These are phyloP conservation scores for Phoma sp. DNA, from an alignment of 2,329 filamentous ascomycete species.

Conservation along the genomic window DNA sequence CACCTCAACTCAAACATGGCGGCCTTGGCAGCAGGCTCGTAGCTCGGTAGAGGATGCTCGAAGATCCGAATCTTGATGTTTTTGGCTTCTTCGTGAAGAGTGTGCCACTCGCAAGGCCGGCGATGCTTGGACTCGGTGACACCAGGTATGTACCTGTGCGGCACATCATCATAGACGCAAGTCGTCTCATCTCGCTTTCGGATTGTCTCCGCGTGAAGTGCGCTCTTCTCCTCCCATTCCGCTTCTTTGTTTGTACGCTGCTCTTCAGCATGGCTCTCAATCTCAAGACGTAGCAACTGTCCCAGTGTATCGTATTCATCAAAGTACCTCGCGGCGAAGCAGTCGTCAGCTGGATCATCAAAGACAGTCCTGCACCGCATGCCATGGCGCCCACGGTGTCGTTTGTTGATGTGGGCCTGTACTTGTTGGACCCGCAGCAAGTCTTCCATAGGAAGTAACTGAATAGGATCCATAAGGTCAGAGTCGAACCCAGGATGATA, in stretches of 20 bases:
- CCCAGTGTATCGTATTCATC: constrained; percentile 34
- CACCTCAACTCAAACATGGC: constrained; percentile 61
- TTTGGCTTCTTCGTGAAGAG: constrained; percentile 42
- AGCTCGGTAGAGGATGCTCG: constrained; percentile 58
- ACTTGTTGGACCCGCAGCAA: constrained; percentile 60
- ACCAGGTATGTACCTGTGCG: constrained; percentile 13
- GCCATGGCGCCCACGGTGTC: constrained; percentile 35
- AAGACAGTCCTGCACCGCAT: constrained; percentile 54
- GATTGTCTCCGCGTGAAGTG: constrained; percentile 9
- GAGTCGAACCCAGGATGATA: constrained; percentile 61
- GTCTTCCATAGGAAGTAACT: constrained; percentile 55
- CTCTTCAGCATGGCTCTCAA: constrained; percentile 43
- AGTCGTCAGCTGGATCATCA: constrained; percentile 50
- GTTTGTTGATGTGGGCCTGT: constrained; percentile 56
- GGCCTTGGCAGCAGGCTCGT: constrained; percentile 46
- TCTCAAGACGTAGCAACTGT: constrained; percentile 43
- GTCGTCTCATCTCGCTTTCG: constrained; percentile 34
- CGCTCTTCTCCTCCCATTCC: constrained; percentile 48
- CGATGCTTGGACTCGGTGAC: constrained; percentile 5
- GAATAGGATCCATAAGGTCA: constrained; percentile 61
- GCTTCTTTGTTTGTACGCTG: constrained; percentile 45
- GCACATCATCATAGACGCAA: constrained; percentile 43
- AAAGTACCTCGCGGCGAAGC: constrained; percentile 57
- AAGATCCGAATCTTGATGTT: constrained; percentile 55
- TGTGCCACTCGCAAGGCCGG: constrained; percentile 40